Percentiles rank a stretch among this genome's conserved stretches.
Evolutionary conservation across 805 yeast genomes (phyloP).

Genomic region (Myxozyma udenii): DNA sequence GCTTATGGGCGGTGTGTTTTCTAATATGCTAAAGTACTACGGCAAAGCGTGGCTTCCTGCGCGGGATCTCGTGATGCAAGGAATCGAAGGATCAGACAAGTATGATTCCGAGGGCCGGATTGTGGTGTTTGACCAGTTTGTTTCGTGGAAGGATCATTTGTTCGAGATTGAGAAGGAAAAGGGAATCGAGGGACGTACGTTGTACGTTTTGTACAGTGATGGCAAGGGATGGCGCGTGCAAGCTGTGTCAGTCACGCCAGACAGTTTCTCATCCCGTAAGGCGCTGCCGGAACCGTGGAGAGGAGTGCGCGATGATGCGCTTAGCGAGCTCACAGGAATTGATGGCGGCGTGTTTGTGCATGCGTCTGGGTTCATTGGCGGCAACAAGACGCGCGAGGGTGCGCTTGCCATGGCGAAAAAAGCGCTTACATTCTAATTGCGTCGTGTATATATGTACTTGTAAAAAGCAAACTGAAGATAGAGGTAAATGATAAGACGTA

Average conservation of each 20-base stretch:
- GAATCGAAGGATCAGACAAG: constrained; percentile 58
- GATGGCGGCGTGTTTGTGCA: constrained; percentile 88
- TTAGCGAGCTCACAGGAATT: constrained; percentile 72
- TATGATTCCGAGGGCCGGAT: constrained; percentile 71
- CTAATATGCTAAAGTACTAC: constrained; percentile 59
- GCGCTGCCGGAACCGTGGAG: constrained; percentile 90
- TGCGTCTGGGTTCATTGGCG: constrained; percentile 82
- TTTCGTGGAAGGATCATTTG: constrained; percentile 95
- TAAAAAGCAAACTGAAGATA: neutral
- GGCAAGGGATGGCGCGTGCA: constrained; percentile 75
- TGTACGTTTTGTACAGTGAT: constrained; percentile 80
- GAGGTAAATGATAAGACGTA: too few relatives aligned
- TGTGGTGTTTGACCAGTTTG: constrained; percentile 67
- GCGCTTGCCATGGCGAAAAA: constrained; percentile 68
- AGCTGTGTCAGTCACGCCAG: constrained; percentile 77
- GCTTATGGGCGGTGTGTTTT: constrained; percentile 80
- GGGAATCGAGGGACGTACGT: constrained; percentile 41
- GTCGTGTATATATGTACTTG: neutral
- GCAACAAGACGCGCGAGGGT: constrained; percentile 75
- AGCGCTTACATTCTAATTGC: constrained; percentile 35
- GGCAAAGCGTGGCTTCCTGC: constrained; percentile 94
- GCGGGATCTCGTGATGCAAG: constrained; percentile 66
- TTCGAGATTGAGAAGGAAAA: constrained; percentile 63
- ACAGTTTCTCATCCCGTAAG: constrained; percentile 79
- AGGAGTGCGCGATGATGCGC: constrained; percentile 87